Percentiles rank a stretch among this genome's conserved stretches.
Evolutionary conservation across 345 rosid species (phyloP).

Genomic region (Eucalyptus leucophloia): DNA sequence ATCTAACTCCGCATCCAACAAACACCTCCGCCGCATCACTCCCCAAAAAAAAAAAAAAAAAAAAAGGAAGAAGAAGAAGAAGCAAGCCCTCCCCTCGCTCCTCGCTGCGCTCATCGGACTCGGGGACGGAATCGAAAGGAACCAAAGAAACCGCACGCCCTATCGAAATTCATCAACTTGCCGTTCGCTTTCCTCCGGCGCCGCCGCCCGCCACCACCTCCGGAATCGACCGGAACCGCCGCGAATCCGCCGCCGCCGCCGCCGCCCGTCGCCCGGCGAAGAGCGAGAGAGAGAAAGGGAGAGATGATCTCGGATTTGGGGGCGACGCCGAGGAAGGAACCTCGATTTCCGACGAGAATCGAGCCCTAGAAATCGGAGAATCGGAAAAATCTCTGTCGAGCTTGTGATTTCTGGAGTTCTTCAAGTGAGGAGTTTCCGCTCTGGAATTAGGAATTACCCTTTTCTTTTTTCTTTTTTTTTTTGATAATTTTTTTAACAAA

Average conservation of each 20-base stretch:
- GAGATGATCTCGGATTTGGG: not conserved
- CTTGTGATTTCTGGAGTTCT: not conserved
- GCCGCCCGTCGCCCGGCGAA: not conserved
- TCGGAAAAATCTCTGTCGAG: not conserved
- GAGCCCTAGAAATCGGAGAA: not conserved
- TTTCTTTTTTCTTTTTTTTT: not conserved
- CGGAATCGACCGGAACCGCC: not conserved
- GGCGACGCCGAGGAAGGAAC: not conserved
- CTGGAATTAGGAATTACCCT: not conserved
- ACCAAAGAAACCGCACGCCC: not conserved
- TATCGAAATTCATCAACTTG: not conserved
- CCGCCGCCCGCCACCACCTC: not conserved
- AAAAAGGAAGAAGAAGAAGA: not conserved
- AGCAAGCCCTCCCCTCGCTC: not conserved
- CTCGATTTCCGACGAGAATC: not conserved
- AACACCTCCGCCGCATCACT: not conserved
- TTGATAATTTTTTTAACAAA: not conserved
- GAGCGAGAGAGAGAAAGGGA: not conserved
- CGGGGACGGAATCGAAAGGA: not conserved
- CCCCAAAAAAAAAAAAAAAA: not conserved
- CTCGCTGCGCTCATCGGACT: not conserved
- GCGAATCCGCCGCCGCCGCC: not conserved
- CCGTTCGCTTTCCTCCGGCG: not conserved
- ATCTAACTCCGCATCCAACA: not conserved
- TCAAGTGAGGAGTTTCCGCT: not conserved